phyloP scores from a whole-genome alignment of 78 protist species.

The Guillardia theta region DNA sequence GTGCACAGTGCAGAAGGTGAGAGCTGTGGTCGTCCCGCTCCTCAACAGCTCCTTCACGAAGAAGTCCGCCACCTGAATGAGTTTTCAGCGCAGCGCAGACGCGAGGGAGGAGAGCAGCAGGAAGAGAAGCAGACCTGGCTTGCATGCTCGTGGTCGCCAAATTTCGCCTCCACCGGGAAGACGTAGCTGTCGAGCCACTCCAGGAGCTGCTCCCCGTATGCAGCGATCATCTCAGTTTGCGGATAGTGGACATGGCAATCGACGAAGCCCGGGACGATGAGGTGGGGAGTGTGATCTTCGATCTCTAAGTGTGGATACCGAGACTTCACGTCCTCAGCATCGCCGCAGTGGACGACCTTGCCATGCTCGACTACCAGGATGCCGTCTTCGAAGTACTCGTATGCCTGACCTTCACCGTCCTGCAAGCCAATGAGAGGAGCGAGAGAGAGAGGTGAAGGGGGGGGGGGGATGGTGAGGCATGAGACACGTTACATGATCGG shows the following conservation, averaged over 20 bases:
- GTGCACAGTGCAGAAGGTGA: background rate
- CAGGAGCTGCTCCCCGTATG: background rate
- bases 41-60: background rate
- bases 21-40: constrained; percentile 7
- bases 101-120: background rate
- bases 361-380: background rate
- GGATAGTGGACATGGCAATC: constrained; percentile 21
- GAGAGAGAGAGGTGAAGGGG: too few species aligned
- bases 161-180: constrained; percentile 4
- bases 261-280: constrained; percentile 6
- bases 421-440: background rate
- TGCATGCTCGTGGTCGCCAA: background rate
- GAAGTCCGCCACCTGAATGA: background rate
- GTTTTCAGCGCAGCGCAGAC: background rate
- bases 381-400: background rate
- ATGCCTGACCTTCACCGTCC: background rate
- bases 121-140: background rate
- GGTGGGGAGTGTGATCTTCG: background rate
- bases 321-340: background rate
- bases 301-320: background rate
- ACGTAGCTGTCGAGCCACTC: background rate
- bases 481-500: background rate
- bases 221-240: background rate
- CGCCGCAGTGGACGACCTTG: background rate
- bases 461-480: too few species aligned